Evolutionary conservation across 257 asterid genomes (phyloP).

Genomic region (Nicotiana sylvestris): DNA sequence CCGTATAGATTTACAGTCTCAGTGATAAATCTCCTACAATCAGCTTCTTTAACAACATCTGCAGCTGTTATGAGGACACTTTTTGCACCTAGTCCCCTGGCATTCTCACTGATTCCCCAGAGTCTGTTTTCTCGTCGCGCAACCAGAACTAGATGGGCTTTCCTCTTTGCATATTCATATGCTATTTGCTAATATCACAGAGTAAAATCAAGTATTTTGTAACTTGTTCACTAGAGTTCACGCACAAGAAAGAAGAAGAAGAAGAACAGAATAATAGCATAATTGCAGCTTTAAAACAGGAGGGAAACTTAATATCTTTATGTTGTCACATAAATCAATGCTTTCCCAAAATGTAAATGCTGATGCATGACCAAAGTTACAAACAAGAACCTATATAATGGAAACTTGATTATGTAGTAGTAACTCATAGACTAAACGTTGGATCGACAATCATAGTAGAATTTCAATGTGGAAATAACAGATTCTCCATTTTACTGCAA

Average conservation of each 20-base stretch:
- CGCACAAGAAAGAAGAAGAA: neutral
- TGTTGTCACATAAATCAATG: neutral
- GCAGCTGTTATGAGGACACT: constrained; percentile 74
- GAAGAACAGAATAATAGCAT: neutral
- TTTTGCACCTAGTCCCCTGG: constrained; percentile 55
- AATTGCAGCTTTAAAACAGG: neutral
- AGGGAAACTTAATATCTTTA: neutral
- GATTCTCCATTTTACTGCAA: too few relatives aligned
- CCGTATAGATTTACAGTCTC: constrained; percentile 63
- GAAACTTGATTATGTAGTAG: neutral
- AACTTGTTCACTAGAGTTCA: neutral
- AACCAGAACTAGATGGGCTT: constrained; percentile 70
- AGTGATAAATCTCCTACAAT: constrained; percentile 69
- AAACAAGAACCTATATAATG: neutral
- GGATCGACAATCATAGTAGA: neutral
- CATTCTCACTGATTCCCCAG: constrained; percentile 74
- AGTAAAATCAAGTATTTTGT: neutral
- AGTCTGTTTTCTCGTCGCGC: constrained; percentile 81
- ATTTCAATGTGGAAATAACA: too few relatives aligned
- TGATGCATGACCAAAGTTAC: neutral
- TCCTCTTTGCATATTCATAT: constrained; percentile 84
- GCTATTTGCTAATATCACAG: constrained; percentile 60
- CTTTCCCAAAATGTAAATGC: neutral
- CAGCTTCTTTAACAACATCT: constrained; percentile 94
- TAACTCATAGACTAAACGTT: neutral